Evolutionary conservation across 768 basidiomycete species (phyloP).

Genomic region (Thelephora aurantiotincta): DNA sequence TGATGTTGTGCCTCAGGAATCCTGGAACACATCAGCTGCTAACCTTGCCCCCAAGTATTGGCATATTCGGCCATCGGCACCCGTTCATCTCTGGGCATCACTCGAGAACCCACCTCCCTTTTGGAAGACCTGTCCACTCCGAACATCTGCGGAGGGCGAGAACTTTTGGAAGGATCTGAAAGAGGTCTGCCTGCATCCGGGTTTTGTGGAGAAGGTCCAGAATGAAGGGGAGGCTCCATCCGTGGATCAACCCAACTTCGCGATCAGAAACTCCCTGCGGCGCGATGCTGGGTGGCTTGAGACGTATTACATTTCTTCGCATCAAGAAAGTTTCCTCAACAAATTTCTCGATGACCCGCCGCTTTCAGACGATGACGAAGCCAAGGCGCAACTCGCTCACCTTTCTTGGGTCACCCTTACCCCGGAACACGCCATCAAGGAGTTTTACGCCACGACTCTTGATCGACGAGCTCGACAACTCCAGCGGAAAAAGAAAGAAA

Average conservation of each 20-base stretch:
- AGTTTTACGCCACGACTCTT: slow-evolving; percentile 28
- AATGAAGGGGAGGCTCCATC: slow-evolving; percentile 7
- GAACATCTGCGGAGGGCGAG: slow-evolving; percentile 23
- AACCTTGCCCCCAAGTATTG: slow-evolving; percentile 47
- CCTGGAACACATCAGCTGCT: slow-evolving; percentile 30
- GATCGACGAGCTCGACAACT: slow-evolving; percentile 26
- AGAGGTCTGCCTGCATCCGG: slow-evolving; percentile 27
- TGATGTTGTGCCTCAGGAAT: slow-evolving; percentile 26
- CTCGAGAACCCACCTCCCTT: slow-evolving; percentile 37
- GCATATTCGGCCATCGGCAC: slow-evolving; percentile 39
- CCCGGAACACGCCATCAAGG: slow-evolving; percentile 31
- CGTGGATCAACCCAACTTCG: background rate
- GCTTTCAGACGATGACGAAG: slow-evolving; percentile 30
- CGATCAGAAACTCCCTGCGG: slow-evolving; percentile 37
- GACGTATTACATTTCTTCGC: slow-evolving; percentile 48
- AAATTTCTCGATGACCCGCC: slow-evolving; percentile 37
- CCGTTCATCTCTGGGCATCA: slow-evolving; percentile 46
- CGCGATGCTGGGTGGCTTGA: slow-evolving; percentile 45
- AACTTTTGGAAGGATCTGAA: slow-evolving; percentile 47
- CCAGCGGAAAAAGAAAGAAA: slow-evolving; percentile 21
- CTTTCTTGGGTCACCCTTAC: slow-evolving; percentile 43
- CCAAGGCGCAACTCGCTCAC: slow-evolving; percentile 24
- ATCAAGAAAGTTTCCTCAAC: slow-evolving; percentile 52
- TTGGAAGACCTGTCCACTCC: slow-evolving; percentile 34
- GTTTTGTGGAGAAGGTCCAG: slow-evolving; percentile 12